Evolutionary conservation across 441 rosid species (phyloP).

Genomic region (Populus hybrid): DNA sequence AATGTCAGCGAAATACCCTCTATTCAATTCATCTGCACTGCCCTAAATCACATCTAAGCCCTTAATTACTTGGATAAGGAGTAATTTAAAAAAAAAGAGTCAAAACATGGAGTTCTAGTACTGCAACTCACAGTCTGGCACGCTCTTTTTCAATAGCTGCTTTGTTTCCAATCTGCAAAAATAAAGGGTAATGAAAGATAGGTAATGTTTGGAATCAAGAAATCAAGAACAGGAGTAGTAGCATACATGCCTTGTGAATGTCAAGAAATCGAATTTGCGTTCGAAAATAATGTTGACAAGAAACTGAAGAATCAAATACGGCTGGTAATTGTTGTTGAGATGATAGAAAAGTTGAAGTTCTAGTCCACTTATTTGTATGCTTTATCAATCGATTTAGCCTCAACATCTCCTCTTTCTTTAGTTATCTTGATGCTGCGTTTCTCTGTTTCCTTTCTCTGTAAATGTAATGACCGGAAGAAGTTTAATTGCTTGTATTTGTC

Average conservation of each 20-base stretch:
- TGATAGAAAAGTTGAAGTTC: constrained; percentile 27
- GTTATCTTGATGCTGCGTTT: too few relatives aligned
- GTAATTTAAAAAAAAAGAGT: not conserved
- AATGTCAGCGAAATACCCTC: constrained; percentile 81
- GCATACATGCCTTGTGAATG: constrained; percentile 47
- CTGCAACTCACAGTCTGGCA: constrained; percentile 66
- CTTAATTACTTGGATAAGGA: not conserved
- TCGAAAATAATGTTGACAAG: constrained; percentile 35
- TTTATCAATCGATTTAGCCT: constrained; percentile 36
- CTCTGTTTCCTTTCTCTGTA: too few relatives aligned
- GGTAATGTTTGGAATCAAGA: not conserved
- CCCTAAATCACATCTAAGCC: constrained; percentile 45
- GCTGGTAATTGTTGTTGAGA: constrained; percentile 23
- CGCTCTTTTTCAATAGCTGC: constrained; percentile 75
- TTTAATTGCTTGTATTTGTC: too few relatives aligned
- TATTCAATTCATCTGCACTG: constrained; percentile 96
- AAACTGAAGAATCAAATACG: constrained; percentile 31
- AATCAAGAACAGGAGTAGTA: not conserved
- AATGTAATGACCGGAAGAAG: too few relatives aligned
- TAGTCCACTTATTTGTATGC: constrained; percentile 5
- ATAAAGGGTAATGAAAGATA: not conserved
- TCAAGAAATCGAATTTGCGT: constrained; percentile 70
- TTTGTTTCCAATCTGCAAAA: constrained; percentile 58
- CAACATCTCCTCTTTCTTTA: constrained; percentile 24
- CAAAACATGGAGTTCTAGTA: not conserved